phyloP scores from a whole-genome alignment of 495 filamentous ascomycete genomes.

The Aspergillus steynii region DNA sequence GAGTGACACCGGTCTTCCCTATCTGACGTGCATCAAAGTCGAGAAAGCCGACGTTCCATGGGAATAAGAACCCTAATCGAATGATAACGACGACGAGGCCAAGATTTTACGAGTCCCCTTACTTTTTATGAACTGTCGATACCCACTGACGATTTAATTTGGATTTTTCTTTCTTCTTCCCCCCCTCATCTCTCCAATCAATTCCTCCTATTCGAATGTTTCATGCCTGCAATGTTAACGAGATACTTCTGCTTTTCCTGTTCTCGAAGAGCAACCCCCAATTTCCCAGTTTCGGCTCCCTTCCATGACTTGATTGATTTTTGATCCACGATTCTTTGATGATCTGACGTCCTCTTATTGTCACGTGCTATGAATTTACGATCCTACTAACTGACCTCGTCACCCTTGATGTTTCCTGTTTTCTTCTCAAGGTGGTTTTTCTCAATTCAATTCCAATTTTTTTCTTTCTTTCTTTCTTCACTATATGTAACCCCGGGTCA shows the following conservation, averaged over 20 bases:
- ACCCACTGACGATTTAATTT: not conserved
- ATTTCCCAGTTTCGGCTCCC: not conserved
- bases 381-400: not conserved
- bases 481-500: not conserved
- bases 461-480: not conserved
- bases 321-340: not conserved
- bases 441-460: not conserved
- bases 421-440: not conserved
- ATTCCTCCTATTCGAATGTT: not conserved
- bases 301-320: not conserved
- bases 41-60: slow-evolving; percentile 80
- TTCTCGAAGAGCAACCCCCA: not conserved
- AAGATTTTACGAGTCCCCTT: not conserved
- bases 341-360: not conserved
- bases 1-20: slow-evolving; percentile 54
- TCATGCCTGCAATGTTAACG: not conserved
- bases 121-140: not conserved
- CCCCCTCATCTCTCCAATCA: not conserved
- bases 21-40: slow-evolving; percentile 79
- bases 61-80: slow-evolving; percentile 38
- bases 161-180: not conserved
- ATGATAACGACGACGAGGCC: not conserved
- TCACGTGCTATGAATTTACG: not conserved
- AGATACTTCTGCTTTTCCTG: not conserved
- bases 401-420: not conserved